These are phyloP conservation scores for Fusarium piperis DNA, from an alignment of 2,329 filamentous ascomycete species.

Conservation along the genomic window DNA sequence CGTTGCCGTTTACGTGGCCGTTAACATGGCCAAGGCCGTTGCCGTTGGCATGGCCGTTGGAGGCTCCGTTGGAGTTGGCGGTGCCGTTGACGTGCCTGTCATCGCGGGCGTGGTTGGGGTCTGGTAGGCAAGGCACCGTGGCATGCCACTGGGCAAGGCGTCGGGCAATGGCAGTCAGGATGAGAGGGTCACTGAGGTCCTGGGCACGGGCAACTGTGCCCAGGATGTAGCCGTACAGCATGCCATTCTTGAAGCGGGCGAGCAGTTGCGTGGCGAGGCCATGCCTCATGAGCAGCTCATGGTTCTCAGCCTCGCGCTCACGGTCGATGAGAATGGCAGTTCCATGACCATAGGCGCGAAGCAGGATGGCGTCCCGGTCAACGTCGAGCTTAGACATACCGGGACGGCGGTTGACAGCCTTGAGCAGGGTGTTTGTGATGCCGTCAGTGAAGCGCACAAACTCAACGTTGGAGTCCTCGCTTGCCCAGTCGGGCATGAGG, in stretches of 20 bases:
- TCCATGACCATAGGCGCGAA: conserved; percentile 93
- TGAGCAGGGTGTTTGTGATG: conserved; percentile 93
- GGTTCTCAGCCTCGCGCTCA: conserved; percentile 81
- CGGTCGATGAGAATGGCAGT: conserved; percentile 97
- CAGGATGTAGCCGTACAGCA: conserved; percentile 91
- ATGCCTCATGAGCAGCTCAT: conserved; percentile 86
- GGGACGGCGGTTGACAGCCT: conserved; percentile 73
- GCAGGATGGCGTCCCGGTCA: conserved; percentile 85
- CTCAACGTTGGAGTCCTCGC: conserved; percentile 77
- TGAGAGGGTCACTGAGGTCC: conserved; percentile 78
- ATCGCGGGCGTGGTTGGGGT: conserved; percentile 36
- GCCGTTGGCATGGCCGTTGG: conserved; percentile 43
- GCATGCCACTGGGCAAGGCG: conserved; percentile 95
- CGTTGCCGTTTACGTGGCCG: conserved; percentile 40
- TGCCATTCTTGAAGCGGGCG: conserved; percentile 93
- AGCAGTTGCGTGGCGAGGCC: conserved; percentile 87
- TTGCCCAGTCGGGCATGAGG: conserved; percentile 85
- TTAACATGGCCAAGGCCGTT: conserved; percentile 48
- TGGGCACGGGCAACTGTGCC: conserved; percentile 82
- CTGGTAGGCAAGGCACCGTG: conserved; percentile 66
- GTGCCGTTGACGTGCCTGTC: conserved; percentile 47
- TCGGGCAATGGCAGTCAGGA: conserved; percentile 85
- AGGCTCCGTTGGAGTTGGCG: conserved; percentile 46
- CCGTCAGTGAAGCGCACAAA: conserved; percentile 95
- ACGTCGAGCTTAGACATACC: conserved; percentile 77